Percentiles rank a stretch among this genome's conserved stretches.
Conservation (phyloP, 139 green algal species). For the Closterium sp. region DNA sequence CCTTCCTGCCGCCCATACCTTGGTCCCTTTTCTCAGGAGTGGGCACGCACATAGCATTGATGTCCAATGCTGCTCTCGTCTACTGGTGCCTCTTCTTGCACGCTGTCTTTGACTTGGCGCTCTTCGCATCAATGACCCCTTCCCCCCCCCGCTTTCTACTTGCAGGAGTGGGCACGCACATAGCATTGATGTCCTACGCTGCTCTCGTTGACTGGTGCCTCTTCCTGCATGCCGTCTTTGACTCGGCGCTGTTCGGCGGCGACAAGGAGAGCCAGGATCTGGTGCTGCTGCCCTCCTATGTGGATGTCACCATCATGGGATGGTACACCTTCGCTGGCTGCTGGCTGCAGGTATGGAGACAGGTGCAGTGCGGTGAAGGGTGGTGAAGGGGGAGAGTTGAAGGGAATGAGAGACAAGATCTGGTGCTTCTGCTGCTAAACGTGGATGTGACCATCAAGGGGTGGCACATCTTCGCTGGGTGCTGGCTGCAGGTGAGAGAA, state of each 20-base stretch:
- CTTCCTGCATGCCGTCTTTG: slow-evolving; percentile 17
- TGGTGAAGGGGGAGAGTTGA: background rate
- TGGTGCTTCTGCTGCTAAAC: slow-evolving; percentile 16
- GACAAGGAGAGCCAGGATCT: background rate
- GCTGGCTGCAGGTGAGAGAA: slow-evolving; percentile 27
- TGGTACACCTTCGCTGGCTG: slow-evolving; percentile 36
- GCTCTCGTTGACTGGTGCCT: slow-evolving; percentile 23
- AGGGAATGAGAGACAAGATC: background rate
- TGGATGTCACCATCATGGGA: slow-evolving; percentile 17
- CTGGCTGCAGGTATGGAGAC: slow-evolving; percentile 14
- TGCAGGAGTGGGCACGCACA: slow-evolving; percentile 14
- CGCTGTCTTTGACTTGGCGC: background rate
- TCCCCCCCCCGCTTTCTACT: too few relatives aligned
- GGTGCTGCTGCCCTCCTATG: slow-evolving; percentile 21
- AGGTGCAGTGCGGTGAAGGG: background rate
- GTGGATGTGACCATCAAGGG: slow-evolving; percentile 21
- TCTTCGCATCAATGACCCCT: background rate
- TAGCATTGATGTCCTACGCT: slow-evolving; percentile 23
- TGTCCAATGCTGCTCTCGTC: slow-evolving; percentile 13
- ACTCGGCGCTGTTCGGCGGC: background rate
- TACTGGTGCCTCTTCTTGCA: slow-evolving; percentile 33
- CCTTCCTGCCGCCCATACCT: too few relatives aligned
- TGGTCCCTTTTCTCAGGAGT: background rate
- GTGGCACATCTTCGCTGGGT: slow-evolving; percentile 28
- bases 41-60: slow-evolving; percentile 14